Evolutionary conservation across 176 grass and related monocot genomes (phyloP), one percentile per base, ranked within the genome.

Genomic region (Pharus latifolius): DNA sequence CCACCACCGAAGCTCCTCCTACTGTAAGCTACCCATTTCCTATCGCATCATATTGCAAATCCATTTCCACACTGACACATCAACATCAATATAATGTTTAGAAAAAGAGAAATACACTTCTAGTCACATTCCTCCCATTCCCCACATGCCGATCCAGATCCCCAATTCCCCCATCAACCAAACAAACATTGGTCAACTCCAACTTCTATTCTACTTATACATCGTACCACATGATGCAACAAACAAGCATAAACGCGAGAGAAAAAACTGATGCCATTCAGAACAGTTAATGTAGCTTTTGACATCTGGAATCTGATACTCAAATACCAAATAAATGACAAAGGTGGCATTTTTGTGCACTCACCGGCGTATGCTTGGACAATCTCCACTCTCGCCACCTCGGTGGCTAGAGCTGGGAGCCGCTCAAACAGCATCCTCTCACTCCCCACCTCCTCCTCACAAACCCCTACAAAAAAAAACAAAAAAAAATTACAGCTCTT

Each of bases 371-470:
- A 95, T 53, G 81, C 76, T 52, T 65, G 86, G 65, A 88, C 55
- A 35, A 92, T 86, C 48, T 94, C 90, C 63, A 94, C 79, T 73
- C 87, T 85, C 66, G 82, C 78, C 26, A 99, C 96, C 75, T 99
- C 90, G 44, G 77, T 84, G 23, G 96, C 90, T 24, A 99, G 80
- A 53, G 84, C 72, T 34, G 84, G 82, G 56, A 99, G 87, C 63
- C 82, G 87, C 64, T 84, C 84, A 9, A 70, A 75, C 45, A 82
- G 45, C 66, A 86, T 51, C 47, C 65, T 65, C 48, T 88, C 81
- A 9, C 52, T 79, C 38, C 65, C 80, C 49, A 27, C 52, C 11
- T 77, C 67, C 28, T 65, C 52, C 29, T 74, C 66, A 49, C 3
- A 67, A 57, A 2, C 70, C 68, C 65, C 82, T 84, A 74, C 38